Evolutionary conservation across 495 filamentous ascomycete genomes (phyloP), one percentile per base, ranked within the genome.

Genomic region (Penicillium pancosmium): DNA sequence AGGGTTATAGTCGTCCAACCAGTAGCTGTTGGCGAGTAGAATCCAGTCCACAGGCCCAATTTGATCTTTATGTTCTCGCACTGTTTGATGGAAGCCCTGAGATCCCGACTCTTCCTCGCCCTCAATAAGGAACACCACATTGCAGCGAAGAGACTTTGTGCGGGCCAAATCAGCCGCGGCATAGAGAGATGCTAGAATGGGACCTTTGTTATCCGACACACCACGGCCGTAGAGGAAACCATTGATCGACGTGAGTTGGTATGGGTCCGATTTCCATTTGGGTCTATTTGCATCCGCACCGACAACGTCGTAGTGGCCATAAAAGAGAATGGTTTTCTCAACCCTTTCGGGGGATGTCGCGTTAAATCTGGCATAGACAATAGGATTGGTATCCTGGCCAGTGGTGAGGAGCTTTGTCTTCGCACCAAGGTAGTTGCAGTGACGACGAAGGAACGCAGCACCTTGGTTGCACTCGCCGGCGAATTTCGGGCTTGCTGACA

Each of bases 271-370:
- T 52, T 84, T 85, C 94, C 94, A 98, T 60, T 89, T 90, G 34
- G 76, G 67, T 43, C 82, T 82, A 54, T 88, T 87, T 34, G 88
- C 86, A 55, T 95, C 91, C 0, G 95, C 94, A 18, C 90, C 84
- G n/a, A 98, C 92, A n/a, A 98, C 91, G 59, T 98, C 94, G 73
- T 98, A 98, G 64, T 98, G 94, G 4, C 95, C 95, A 70, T 98
- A 98, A 72, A 98, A 98, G 13, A 98, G 78, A 35, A 97, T 89
- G 1, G 89, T 92, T 74, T 93, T 96, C 21, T 91, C 83, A 71
- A 83, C 67, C 83, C 91, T 73, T 0, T 75, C 57, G 3, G 72
- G 27, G 2, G 74, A 70, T 1, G 75, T 78, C 21, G 90, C 91
- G 50, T 83, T 81, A 69, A 98, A 98, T 56, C 87, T 87, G 34